Base-by-base conservation (phyloP, 2,329 filamentous ascomycete genomes). In the Metarhizium anisopliae region DNA sequence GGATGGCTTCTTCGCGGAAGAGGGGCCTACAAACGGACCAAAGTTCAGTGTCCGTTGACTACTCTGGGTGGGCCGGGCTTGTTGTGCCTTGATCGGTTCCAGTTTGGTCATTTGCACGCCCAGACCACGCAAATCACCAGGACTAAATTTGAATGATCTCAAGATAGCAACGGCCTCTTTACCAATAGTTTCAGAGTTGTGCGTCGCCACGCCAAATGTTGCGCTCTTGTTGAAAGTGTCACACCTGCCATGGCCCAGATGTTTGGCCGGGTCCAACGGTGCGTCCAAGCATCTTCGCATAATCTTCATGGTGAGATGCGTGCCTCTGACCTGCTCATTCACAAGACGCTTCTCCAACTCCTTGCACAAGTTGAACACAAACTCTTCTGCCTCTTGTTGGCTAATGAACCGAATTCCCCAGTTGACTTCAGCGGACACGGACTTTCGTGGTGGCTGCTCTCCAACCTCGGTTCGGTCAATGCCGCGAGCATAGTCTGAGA, bases 341-440 rank as follows among this genome's bases (percentile, higher is more conserved):
- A 91, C 66, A 18, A 99, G 74, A 1, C 94, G 82, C 55, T 85
- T 86, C 62, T 92, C 85, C 6, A 99, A 74, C 69, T 99, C 94
- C 55, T 86, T 86, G 66, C 89, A 94, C 0, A 99, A 75, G 61
- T 89, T 94, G 59, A 83, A 76, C 35, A 97, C 80, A 68, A 99
- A 99, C 60, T 95, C 90, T 57, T 97, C 93, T 0, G 91, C 92
- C 70, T 99, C 93, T n/a, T 83, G 80, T 65, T 96, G 90, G 58
- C 81, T 95, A 62, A 94, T 84, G 67, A 99, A 99, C 6, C 94
- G 85, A 55, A 99, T 95, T 2, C 95, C 94, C 94, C 94, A 99
- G 64, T 94, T 99, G 59, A 99, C 90, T 68, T 99, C 94, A 1
- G 93, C 93, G 2, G 94, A 97, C 0, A 99, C 90, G 0, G 93